Base-by-base conservation (phyloP, 2,329 filamentous ascomycete genomes). In the Nannizziopsis arthrosporioides region DNA sequence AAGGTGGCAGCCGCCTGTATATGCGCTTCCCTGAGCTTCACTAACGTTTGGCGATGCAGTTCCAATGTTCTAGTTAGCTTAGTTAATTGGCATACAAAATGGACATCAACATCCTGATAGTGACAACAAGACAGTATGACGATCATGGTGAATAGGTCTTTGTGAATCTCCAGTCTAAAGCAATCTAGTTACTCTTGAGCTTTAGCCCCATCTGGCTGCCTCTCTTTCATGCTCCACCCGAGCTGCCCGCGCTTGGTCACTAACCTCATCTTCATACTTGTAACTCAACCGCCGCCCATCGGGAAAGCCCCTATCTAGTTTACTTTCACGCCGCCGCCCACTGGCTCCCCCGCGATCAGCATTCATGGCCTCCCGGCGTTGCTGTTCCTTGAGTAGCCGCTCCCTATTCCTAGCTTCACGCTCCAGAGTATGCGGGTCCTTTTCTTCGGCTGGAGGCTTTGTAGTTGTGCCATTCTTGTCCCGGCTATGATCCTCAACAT, bases 391-490 rank as follows among this genome's bases (percentile, higher is more conserved):
- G 37, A 85, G 61, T 48, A 77, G 68, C 6, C 76, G 71, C 63
- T 90, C 84, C 11, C 67, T 63, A 40, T 72, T 70, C 54, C 87
- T 71, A 46, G 77, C 73, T 51, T 82, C 82, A 56, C 85, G 87
- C 62, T 90, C 85, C 45, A 83, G 74, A 36, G 84, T 86, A 60
- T 86, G 59, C 71, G 78, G 57, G 75, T 89, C 78, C 80, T 87
- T 69, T 31, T 68, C 63, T 1, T 59, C 55, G 18, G 59, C 59
- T 3, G 57, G 38, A 4, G 52, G 43, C 14, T 44, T 49, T 6
- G 37, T 43, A 1, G 50, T 39, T 15, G 41, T 32, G 3, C 47
- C 43, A 12, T 40, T 47, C 35, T 43, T 50, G 27, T 49, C 42
- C 12, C 48, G 12, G 27, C 39, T 44, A 53, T 22, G 56, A 9